Evolutionary conservation across 345 rosid species (phyloP).

Genomic region (Geranium brycei): DNA sequence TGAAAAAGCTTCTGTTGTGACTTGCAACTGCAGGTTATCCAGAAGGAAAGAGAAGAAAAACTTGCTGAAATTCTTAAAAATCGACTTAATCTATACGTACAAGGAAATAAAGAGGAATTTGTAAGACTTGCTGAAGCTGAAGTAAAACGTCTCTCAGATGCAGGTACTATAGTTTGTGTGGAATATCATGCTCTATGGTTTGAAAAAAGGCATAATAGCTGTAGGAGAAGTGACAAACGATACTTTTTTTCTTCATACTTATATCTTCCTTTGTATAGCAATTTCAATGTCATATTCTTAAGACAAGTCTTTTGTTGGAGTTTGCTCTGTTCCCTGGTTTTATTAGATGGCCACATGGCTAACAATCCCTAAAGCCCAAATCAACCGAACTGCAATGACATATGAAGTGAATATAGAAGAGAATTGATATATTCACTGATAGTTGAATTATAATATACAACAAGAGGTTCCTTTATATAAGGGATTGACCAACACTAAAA

Average conservation of each 20-base stretch:
- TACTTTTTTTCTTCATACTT: too few species aligned
- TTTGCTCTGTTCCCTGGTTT: neutral
- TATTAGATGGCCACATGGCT: too few species aligned
- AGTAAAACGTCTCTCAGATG: constrained; percentile 72
- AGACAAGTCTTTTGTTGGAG: neutral
- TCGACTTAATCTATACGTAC: constrained; percentile 62
- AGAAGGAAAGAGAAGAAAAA: constrained; percentile 93
- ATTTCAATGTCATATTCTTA: neutral
- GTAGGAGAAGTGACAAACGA: neutral
- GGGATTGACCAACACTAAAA: too few species aligned
- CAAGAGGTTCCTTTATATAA: too few species aligned
- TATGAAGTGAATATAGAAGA: too few species aligned
- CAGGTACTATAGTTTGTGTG: constrained; percentile 32
- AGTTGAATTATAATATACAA: too few species aligned
- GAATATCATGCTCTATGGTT: neutral
- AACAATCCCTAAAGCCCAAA: too few species aligned
- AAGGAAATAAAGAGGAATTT: constrained; percentile 64
- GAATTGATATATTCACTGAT: too few species aligned
- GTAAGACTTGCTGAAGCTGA: constrained; percentile 60
- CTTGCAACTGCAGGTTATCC: constrained; percentile 42
- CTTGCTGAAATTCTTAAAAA: constrained; percentile 62
- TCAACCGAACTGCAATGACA: too few species aligned
- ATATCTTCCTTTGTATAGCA: neutral
- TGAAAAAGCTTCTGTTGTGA: neutral
- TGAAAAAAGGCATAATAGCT: neutral